Base-by-base conservation (phyloP, 208 protist species). In the Angomonas ambiguus region DNA sequence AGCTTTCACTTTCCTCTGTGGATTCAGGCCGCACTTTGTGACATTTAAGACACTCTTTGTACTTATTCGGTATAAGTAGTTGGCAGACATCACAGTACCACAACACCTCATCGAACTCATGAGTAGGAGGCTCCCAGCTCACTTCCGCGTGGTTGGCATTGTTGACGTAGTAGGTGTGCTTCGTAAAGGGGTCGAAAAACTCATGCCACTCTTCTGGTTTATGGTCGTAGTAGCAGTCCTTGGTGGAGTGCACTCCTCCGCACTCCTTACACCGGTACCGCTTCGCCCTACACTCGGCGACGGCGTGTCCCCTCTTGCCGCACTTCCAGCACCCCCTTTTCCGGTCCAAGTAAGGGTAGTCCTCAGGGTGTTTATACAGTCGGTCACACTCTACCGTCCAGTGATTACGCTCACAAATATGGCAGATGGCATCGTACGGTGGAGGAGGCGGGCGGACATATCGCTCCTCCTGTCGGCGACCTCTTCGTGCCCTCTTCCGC, bases 201-300 rank as follows among this genome's bases (percentile, higher is more conserved):
- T 96, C 91, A 51, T 92, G 87, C 86, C 87, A 96, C 65, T 91
- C 86, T 65, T 90, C 80, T 0, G 72, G 76, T 5, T 77, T 70
- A 63, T 94, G 88, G 48, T 90, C 75, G 61, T 81, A 96, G 42
- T 75, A 69, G 57, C 91, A 96, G 72, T 89, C 78, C 25, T 77
- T 73, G 0, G 84, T 90, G 71, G 90, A 77, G 62, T 96, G 91
- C 68, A 94, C 59, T 5, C 85, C 91, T 28, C 91, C 91, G 56
- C 91, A 96, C 69, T 96, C 83, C 34, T 35, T 42, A 63, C 91
- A 92, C 18, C 69, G 72, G 65, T 88, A 87, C 48, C 80, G 83
- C 35, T 82, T 77, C 24, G 77, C 76, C 3, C 69, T 66, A 49
- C 91, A 96, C 71, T 85, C 68, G 38, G 69, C 22, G 5, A 75